Evolutionary conservation across 176 grass and related monocot species (phyloP).

Genomic region (Chloris gayana): DNA sequence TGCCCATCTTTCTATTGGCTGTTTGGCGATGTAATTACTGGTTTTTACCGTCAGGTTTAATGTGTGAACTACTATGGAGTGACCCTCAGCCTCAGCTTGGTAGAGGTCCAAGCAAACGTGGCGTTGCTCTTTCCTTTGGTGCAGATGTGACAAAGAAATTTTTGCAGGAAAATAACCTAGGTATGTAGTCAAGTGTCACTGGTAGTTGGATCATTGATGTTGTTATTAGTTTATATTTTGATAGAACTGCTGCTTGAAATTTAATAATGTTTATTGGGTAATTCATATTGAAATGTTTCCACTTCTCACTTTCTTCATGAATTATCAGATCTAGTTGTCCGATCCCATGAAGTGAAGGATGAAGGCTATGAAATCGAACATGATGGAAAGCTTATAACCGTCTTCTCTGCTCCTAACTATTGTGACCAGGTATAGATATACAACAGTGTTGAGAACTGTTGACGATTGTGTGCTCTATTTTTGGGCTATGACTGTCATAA

Average conservation of each 20-base stretch:
- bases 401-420: slow-evolving; percentile 93
- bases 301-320: slow-evolving; percentile 1
- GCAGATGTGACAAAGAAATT: slow-evolving; percentile 80
- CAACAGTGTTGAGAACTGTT: neutral
- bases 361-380: slow-evolving; percentile 92
- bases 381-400: slow-evolving; percentile 85
- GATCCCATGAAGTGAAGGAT: slow-evolving; percentile 91
- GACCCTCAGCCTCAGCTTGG: slow-evolving; percentile 82
- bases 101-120: slow-evolving; percentile 88
- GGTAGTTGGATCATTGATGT: neutral
- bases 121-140: slow-evolving; percentile 88
- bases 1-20: neutral
- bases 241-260: neutral
- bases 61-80: slow-evolving; percentile 94
- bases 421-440: slow-evolving; percentile 73
- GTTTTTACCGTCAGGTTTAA: slow-evolving; percentile 51
- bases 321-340: slow-evolving; percentile 76
- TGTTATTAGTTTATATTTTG: neutral
- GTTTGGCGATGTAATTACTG: neutral
- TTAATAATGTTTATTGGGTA: slow-evolving; percentile 13
- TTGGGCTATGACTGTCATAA: neutral
- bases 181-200: slow-evolving; percentile 7
- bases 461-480: neutral
- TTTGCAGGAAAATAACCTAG: slow-evolving; percentile 50
- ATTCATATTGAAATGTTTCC: slow-evolving; percentile 4